Percentiles rank a stretch among this genome's conserved stretches.
phyloP scores from a whole-genome alignment of 257 asterid genomes.

The Plantago ovata region DNA sequence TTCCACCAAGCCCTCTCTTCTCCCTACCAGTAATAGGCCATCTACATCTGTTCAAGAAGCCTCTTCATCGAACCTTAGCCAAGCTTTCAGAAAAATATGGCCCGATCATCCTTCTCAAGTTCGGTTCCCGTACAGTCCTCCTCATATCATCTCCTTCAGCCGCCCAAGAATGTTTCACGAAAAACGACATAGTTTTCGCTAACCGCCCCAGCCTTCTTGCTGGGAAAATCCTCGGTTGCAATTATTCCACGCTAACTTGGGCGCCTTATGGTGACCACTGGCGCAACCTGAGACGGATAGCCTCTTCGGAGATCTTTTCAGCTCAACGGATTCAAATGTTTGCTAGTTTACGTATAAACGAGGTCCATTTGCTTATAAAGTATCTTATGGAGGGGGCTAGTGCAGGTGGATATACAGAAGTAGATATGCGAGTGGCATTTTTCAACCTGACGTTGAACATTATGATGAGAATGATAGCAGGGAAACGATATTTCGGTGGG shows the following conservation, averaged over 20 bases:
- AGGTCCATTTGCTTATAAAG: constrained; percentile 32
- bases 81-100: constrained; percentile 39
- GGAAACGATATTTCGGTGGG: constrained; percentile 45
- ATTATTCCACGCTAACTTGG: constrained; percentile 49
- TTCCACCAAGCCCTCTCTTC: constrained; percentile 46
- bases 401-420: constrained; percentile 7
- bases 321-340: constrained; percentile 34
- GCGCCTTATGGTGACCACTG: constrained; percentile 62
- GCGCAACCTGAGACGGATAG: constrained; percentile 60
- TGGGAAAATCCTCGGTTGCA: constrained; percentile 46
- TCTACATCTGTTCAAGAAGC: constrained; percentile 43
- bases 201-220: constrained; percentile 44
- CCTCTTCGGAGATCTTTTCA: constrained; percentile 46
- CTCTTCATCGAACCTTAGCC: constrained; percentile 45
- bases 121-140: constrained; percentile 50
- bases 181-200: constrained; percentile 47
- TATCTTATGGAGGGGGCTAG: constrained; percentile 14
- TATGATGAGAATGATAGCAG: constrained; percentile 53
- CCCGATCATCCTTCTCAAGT: constrained; percentile 32
- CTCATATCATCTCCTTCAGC: constrained; percentile 46
- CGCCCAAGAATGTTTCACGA: constrained; percentile 46
- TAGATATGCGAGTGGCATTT: constrained; percentile 37
- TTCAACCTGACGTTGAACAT: constrained; percentile 47
- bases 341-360: constrained; percentile 35
- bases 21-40: constrained; percentile 57